Percentiles rank a stretch among this genome's conserved stretches.
These are phyloP conservation scores for Cordyceps pruinosa DNA, from an alignment of 2,329 filamentous ascomycete species.

Conservation along the genomic window DNA sequence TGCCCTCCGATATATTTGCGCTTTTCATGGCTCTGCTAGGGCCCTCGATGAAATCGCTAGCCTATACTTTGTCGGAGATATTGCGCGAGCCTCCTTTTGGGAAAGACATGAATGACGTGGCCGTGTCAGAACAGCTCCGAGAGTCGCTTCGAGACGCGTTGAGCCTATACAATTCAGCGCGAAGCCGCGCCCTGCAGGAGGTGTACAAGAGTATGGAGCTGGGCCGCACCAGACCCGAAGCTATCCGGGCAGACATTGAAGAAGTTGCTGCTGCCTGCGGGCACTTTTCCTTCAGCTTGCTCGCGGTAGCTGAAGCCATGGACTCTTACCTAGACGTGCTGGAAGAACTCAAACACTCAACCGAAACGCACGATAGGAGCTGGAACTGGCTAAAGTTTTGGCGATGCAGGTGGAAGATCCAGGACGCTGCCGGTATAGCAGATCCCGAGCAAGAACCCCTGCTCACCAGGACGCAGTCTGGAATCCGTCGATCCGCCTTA, in stretches of 20 bases:
- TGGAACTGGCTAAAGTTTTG: constrained; percentile 90
- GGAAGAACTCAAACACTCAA: constrained; percentile 72
- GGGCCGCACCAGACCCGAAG: constrained; percentile 59
- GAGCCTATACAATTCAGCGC: constrained; percentile 67
- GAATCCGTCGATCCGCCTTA: constrained; percentile 46
- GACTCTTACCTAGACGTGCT: constrained; percentile 74
- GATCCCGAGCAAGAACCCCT: constrained; percentile 38
- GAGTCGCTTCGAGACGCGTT: constrained; percentile 76
- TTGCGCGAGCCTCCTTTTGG: constrained; percentile 82
- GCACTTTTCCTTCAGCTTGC: constrained; percentile 87
- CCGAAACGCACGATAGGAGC: constrained; percentile 53
- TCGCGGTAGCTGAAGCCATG: constrained; percentile 88
- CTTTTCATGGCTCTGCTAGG: constrained; percentile 84
- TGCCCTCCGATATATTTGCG: constrained; percentile 80
- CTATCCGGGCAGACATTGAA: constrained; percentile 86
- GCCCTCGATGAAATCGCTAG: constrained; percentile 93
- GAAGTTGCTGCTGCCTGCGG: constrained; percentile 97
- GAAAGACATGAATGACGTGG: constrained; percentile 59
- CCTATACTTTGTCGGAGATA: constrained; percentile 82
- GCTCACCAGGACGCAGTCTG: constrained; percentile 34
- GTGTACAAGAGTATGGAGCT: constrained; percentile 77
- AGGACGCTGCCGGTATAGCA: constrained; percentile 18
- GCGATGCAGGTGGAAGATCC: constrained; percentile 29
- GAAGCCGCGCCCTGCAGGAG: constrained; percentile 66
- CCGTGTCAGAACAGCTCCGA: constrained; percentile 71